phyloP scores from a whole-genome alignment of 768 basidiomycete species.

The Strobilomyces dryophilus region DNA sequence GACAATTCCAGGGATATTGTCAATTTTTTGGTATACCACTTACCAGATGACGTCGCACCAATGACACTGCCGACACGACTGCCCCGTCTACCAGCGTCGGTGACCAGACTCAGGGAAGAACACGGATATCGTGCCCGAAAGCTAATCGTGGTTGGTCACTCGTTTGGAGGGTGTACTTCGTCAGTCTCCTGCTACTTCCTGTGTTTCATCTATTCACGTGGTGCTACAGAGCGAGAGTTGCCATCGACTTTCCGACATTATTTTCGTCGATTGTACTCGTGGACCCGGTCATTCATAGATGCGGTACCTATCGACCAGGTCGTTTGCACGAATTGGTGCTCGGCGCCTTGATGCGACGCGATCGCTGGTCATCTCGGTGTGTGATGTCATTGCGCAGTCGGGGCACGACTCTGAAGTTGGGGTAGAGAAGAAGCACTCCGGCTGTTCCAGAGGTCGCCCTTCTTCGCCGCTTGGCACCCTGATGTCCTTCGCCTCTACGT shows the following conservation, averaged over 20 bases:
- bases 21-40: slow-evolving; percentile 66
- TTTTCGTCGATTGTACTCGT: slow-evolving; percentile 72
- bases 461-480: slow-evolving; percentile 72
- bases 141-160: slow-evolving; percentile 77
- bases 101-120: slow-evolving; percentile 38
- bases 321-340: slow-evolving; percentile 13
- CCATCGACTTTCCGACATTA: slow-evolving; percentile 55
- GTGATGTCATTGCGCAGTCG: slow-evolving; percentile 1
- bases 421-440: slow-evolving; percentile 56
- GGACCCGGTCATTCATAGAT: slow-evolving; percentile 64
- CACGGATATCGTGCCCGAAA: slow-evolving; percentile 50
- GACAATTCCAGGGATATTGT: slow-evolving; percentile 76
- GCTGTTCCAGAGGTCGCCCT: slow-evolving; percentile 48
- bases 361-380: slow-evolving; percentile 61
- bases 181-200: slow-evolving; percentile 35
- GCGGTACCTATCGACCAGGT: not conserved
- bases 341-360: slow-evolving; percentile 55
- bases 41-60: slow-evolving; percentile 43
- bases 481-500: slow-evolving; percentile 57
- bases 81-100: slow-evolving; percentile 39
- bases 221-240: slow-evolving; percentile 53
- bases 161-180: slow-evolving; percentile 77
- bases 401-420: not conserved
- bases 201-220: not conserved
- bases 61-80: slow-evolving; percentile 50